phyloP scores from a whole-genome alignment of 495 filamentous ascomycete species.

The Xylaria sp. region DNA sequence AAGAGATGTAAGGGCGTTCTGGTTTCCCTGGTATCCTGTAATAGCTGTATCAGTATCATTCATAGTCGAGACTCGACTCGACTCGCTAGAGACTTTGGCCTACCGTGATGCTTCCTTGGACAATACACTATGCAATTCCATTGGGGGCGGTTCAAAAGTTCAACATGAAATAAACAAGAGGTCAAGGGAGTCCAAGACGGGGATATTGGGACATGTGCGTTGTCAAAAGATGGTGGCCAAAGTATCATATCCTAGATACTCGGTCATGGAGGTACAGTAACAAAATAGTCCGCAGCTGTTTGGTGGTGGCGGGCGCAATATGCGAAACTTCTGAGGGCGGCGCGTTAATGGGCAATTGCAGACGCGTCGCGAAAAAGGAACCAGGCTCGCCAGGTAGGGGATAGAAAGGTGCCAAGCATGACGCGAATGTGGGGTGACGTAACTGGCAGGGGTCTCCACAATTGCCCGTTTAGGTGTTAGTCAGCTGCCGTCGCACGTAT shows the following conservation, averaged over 20 bases:
- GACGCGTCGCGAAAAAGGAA: conserved; percentile 33
- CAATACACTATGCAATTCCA: conserved; percentile 3
- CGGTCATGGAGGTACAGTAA: background rate
- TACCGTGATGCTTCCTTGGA: conserved; percentile 24
- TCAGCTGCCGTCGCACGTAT: background rate
- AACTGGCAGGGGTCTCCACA: background rate
- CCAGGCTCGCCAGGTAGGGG: no score
- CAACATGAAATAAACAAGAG: background rate
- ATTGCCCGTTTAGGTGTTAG: background rate
- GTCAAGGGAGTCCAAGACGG: background rate
- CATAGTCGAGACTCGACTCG: background rate
- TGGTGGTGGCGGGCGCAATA: background rate
- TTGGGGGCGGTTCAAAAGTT: background rate
- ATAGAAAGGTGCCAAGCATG: conserved; percentile 13
- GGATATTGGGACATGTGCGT: background rate
- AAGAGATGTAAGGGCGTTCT: conserved; percentile 24
- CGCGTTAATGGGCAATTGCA: conserved; percentile 37
- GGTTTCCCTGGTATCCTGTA: conserved; percentile 27
- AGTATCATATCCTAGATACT: background rate
- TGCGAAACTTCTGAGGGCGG: conserved; percentile 7
- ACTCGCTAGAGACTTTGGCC: background rate
- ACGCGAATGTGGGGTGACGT: conserved; percentile 32
- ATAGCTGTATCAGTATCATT: background rate
- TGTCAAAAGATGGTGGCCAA: conserved; percentile 3
- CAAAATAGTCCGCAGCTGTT: background rate